Percentiles rank a stretch among this genome's conserved stretches.
Evolutionary conservation across 805 yeast genomes (phyloP).

Genomic region (Nakazawaea molendinolei): DNA sequence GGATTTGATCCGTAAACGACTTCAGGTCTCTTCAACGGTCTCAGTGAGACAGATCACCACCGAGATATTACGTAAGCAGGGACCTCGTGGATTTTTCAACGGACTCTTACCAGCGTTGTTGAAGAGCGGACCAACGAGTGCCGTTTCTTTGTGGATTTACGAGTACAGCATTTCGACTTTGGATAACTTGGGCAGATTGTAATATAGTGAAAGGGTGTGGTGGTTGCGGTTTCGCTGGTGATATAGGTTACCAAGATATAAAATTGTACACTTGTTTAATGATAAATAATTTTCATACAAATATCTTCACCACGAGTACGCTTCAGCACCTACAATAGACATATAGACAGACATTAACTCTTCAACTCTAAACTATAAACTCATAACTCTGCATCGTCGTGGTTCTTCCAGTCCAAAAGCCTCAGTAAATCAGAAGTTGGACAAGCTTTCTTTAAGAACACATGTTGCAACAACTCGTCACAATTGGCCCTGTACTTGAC

Average conservation of each 20-base stretch:
- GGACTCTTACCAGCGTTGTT: constrained; percentile 71
- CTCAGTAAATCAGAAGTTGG: constrained; percentile 51
- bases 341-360: no score
- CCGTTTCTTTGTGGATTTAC: constrained; percentile 27
- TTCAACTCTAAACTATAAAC: no score
- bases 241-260: no score
- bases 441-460: constrained; percentile 61
- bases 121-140: constrained; percentile 75
- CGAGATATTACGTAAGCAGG: constrained; percentile 47
- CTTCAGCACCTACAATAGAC: neutral
- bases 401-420: constrained; percentile 43
- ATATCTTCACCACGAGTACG: neutral
- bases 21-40: constrained; percentile 46
- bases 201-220: neutral
- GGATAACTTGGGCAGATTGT: neutral
- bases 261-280: no score
- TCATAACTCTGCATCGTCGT: no score
- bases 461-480: constrained; percentile 76
- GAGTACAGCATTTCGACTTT: constrained; percentile 21
- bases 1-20: constrained; percentile 72
- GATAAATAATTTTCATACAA: neutral
- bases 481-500: constrained; percentile 88
- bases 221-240: no score
- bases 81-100: constrained; percentile 69
- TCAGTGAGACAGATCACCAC: constrained; percentile 28